Conservation (phyloP, 148 eudicot genomes). For the Chenopodium album region DNA sequence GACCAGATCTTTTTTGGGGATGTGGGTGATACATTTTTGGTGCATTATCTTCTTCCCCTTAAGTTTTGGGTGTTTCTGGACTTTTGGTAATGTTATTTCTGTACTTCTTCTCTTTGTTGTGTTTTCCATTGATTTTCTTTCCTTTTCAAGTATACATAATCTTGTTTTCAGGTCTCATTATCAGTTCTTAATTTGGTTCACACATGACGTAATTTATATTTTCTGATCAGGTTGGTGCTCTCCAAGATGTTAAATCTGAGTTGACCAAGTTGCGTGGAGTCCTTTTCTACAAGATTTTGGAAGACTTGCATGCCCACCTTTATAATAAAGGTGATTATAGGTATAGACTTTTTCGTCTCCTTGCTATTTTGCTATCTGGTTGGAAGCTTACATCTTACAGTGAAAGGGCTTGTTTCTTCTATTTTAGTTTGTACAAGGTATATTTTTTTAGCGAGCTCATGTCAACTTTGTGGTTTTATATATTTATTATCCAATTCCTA, state of each 20-base stretch:
- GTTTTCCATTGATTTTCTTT: background rate
- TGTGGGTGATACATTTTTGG: no score
- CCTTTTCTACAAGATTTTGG: constrained; percentile 88
- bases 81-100: background rate
- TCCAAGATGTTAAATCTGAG: constrained; percentile 95
- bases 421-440: background rate
- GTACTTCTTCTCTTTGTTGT: background rate
- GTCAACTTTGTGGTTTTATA: background rate
- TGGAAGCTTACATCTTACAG: background rate
- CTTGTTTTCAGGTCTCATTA: constrained; percentile 4
- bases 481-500: background rate
- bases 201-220: constrained; percentile 5
- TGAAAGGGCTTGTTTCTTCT: no score
- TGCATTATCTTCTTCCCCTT: background rate
- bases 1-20: no score
- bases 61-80: background rate
- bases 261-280: constrained; percentile 81
- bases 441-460: background rate
- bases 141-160: no score
- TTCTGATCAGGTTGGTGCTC: constrained; percentile 84
- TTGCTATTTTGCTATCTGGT: background rate
- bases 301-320: constrained; percentile 95
- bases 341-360: constrained; percentile 34
- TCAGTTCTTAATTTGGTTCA: background rate
- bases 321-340: constrained; percentile 94